Base-by-base conservation (phyloP, 1,284 basidiomycete species). In the Naganishia sp. region DNA sequence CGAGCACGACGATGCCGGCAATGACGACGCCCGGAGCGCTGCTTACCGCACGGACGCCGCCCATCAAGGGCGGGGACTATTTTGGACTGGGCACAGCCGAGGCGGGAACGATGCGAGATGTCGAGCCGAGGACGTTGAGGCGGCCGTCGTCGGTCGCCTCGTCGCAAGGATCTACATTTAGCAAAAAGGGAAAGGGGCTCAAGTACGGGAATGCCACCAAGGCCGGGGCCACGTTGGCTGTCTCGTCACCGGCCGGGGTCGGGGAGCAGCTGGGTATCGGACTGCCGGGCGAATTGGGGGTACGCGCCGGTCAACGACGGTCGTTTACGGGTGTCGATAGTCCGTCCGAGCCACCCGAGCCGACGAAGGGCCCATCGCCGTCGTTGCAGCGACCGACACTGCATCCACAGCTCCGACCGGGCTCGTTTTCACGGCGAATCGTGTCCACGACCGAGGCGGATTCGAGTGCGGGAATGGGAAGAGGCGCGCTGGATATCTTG, bases 401-500 rank as follows among this genome's bases (percentile, higher is more conserved):
- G 43, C 39, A 66, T 17, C 25, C 61, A 23, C 56, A 56, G 18
- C 55, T 60, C 46, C 64, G 55, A 3, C 43, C 62, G 17, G 56
- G 55, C 6, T 50, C 55, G 15, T 45, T 43, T 13, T 68, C 63
- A 6, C 47, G 46, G 10, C 58, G 60, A 2, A n/a, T 54, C 6
- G 31, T 42, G 3, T 51, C 66, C 13, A 28, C 45, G 17, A 39
- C 46, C 28, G 47, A 46, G 21, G 53, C 54, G 39, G 54, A 63
- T 43, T 39, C 42, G 13, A 32, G 42, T 7, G 46, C 49, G 39
- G 63, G 56, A 11, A 49, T 66, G 43, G 67, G 67, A n/a, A 51
- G 65, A 31, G 67, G 67, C 2, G 67, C 67, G 21, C 50, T 68
- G 15, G 67, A 68, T 31, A 68, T 68, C 0, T 32, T 68, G 13